Evolutionary conservation across 2,329 filamentous ascomycete species (phyloP).

Genomic region (Aspergillus ochraceoroseus): DNA sequence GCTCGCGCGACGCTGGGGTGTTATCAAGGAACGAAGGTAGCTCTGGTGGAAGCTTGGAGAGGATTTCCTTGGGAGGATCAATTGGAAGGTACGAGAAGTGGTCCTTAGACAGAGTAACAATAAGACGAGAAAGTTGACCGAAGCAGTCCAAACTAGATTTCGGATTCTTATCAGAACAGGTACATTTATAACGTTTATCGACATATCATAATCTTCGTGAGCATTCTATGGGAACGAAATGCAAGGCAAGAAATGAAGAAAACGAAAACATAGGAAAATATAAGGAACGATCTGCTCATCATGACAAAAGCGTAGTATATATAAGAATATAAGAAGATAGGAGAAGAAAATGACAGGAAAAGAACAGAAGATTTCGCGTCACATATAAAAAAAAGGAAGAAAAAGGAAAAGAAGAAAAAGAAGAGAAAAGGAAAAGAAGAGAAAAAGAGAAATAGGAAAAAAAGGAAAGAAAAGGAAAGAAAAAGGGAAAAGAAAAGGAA

Average conservation of each 20-base stretch:
- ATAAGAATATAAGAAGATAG: background rate
- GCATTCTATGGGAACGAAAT: constrained; percentile 23
- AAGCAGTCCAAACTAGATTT: constrained; percentile 50
- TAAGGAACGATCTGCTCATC: constrained; percentile 14
- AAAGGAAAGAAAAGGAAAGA: constrained; percentile 15
- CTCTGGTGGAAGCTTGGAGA: constrained; percentile 49
- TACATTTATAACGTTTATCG: constrained; percentile 39
- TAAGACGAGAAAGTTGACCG: constrained; percentile 48
- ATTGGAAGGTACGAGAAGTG: constrained; percentile 51
- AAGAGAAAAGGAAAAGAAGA: too few species aligned
- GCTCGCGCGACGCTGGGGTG: constrained; percentile 48
- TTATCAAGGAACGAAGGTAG: constrained; percentile 54
- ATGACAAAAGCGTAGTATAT: constrained; percentile 3
- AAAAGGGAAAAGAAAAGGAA: constrained; percentile 11
- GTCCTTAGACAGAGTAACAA: constrained; percentile 49
- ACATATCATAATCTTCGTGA: constrained; percentile 27
- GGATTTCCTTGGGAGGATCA: constrained; percentile 48
- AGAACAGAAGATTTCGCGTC: background rate
- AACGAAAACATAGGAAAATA: constrained; percentile 15
- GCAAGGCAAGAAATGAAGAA: constrained; percentile 19
- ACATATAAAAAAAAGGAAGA: constrained; percentile 5
- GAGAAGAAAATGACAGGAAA: constrained; percentile 4
- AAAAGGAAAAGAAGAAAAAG: constrained; percentile 9
- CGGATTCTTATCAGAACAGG: constrained; percentile 40
- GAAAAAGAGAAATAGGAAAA: constrained; percentile 15